Conservation (phyloP, 352 stramenopile species). For the Pythium periplocum region DNA sequence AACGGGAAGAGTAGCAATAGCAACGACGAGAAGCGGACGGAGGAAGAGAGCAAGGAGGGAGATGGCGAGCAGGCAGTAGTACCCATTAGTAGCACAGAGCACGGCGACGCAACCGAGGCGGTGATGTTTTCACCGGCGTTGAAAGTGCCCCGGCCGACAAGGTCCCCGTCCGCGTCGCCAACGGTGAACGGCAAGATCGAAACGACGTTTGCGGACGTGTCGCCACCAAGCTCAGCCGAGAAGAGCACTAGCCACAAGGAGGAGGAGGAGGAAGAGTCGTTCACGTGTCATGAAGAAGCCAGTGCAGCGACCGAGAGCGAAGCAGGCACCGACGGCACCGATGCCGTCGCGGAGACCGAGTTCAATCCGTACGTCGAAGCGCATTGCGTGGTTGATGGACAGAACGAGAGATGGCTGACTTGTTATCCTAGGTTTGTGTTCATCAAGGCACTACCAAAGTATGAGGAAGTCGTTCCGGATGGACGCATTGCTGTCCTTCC, state of each 20-base stretch:
- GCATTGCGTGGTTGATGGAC: neutral
- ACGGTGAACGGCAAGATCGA: conserved; percentile 13
- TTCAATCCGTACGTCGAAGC: conserved; percentile 68
- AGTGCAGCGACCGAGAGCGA: conserved; percentile 14
- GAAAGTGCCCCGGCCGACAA: conserved; percentile 33
- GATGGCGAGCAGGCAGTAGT: neutral
- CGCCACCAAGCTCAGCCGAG: no score
- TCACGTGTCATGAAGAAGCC: conserved; percentile 7
- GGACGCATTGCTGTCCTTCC: conserved; percentile 52
- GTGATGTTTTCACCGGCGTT: conserved; percentile 75
- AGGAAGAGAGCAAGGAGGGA: no score
- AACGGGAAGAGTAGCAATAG: neutral
- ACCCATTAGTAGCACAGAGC: conserved; percentile 1
- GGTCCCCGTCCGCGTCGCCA: conserved; percentile 20
- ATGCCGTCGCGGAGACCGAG: conserved; percentile 40
- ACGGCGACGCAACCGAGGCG: conserved; percentile 29
- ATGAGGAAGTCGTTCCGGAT: conserved; percentile 59
- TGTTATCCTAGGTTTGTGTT: conserved; percentile 67
- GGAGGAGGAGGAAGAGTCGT: conserved; percentile 20
- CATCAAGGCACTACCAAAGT: conserved; percentile 82
- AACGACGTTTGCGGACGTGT: conserved; percentile 13
- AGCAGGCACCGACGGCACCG: conserved; percentile 32
- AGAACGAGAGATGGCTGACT: neutral
- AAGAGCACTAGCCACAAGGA: no score
- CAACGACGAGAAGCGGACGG: neutral